Percentiles rank a stretch among this genome's conserved stretches.
These are phyloP conservation scores for Eutrema salsugineum DNA, from an alignment of 441 rosid species.

Conservation along the genomic window DNA sequence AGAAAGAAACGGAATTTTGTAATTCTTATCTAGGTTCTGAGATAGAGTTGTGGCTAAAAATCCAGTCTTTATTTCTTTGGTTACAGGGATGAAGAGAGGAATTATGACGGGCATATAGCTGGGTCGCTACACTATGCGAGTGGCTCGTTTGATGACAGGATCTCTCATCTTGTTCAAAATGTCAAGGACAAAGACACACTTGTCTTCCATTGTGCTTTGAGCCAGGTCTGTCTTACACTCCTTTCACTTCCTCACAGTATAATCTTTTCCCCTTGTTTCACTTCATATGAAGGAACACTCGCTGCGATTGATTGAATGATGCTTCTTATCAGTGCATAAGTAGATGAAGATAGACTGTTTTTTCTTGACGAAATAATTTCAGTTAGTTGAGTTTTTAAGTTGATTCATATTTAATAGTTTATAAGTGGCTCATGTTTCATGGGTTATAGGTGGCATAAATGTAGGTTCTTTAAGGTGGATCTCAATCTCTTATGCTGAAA, in stretches of 20 bases:
- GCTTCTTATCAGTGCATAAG: background rate
- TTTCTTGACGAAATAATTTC: background rate
- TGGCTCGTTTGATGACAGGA: constrained; percentile 59
- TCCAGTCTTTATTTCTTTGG: background rate
- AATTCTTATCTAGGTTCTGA: background rate
- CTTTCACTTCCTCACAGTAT: background rate
- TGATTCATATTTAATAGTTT: background rate
- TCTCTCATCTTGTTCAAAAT: constrained; percentile 68
- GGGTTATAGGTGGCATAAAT: background rate
- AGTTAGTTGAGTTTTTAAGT: background rate
- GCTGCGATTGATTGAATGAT: background rate
- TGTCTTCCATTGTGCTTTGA: constrained; percentile 91
- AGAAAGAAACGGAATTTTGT: background rate
- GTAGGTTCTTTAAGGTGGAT: background rate
- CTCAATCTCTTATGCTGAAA: background rate
- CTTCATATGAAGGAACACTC: background rate
- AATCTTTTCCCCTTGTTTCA: background rate
- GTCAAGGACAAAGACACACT: constrained; percentile 90
- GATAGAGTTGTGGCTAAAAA: background rate
- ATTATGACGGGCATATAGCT: constrained; percentile 83
- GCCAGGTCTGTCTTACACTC: constrained; percentile 59
- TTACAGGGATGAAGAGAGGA: constrained; percentile 87
- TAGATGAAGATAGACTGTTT: background rate
- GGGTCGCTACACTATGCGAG: constrained; percentile 87
- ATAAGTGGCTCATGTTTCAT: background rate